phyloP scores from a whole-genome alignment of 2,329 filamentous ascomycete genomes.

The Didymosphaeria variabile region DNA sequence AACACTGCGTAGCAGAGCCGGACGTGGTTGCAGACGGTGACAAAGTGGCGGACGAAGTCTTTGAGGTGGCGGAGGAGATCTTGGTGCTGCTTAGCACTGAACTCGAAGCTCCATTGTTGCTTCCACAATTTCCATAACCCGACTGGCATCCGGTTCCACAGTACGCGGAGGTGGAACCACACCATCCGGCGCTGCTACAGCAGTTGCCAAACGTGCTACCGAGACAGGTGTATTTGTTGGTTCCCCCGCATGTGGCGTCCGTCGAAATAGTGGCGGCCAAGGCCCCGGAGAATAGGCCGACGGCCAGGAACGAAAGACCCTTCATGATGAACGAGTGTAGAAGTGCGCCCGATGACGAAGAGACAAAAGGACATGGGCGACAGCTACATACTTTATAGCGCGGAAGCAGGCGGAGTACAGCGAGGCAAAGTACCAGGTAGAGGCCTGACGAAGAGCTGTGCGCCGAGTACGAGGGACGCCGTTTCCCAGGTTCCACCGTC shows the following conservation, averaged over 20 bases:
- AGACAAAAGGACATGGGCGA: not conserved
- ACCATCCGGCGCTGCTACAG: conserved; percentile 13
- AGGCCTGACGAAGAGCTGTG: conserved; percentile 3
- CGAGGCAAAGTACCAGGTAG: not conserved
- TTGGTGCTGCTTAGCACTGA: not conserved
- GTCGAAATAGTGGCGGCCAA: conserved; percentile 6
- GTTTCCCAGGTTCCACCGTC: conserved; percentile 1
- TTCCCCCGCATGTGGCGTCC: conserved; percentile 11
- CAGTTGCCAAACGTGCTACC: conserved; percentile 9
- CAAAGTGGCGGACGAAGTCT: conserved; percentile 7
- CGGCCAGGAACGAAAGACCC: conserved; percentile 7
- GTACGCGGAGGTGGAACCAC: conserved; percentile 10
- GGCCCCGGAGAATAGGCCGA: conserved; percentile 11
- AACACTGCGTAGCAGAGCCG: conserved; percentile 27
- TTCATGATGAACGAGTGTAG: conserved; percentile 11
- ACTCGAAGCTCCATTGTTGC: not conserved
- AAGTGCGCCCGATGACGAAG: not conserved
- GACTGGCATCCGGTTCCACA: conserved; percentile 10
- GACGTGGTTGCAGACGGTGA: not conserved
- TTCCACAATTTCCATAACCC: conserved; percentile 4
- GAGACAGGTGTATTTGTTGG: conserved; percentile 10
- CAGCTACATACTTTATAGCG: not conserved
- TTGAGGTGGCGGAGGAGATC: not conserved
- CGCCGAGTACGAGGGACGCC: conserved; percentile 2
- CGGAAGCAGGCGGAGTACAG: conserved; percentile 2